These are phyloP conservation scores for Heliocybe sulcata DNA, from an alignment of 1,284 basidiomycete species.

Conservation along the genomic window DNA sequence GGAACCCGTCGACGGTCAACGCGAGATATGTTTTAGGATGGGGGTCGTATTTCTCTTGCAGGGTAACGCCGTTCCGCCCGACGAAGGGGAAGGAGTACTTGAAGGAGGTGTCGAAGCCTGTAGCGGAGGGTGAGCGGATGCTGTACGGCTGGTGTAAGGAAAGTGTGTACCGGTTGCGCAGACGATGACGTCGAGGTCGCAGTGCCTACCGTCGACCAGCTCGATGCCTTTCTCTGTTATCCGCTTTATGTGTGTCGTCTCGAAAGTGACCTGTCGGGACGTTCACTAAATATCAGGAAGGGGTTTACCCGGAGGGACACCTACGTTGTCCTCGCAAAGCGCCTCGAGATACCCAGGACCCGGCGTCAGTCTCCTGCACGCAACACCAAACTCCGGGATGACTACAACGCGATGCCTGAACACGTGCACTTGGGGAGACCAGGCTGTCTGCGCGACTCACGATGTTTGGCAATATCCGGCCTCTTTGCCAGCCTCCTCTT, in stretches of 20 bases:
- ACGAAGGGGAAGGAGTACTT: conserved; percentile 43
- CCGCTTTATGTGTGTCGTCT: conserved; percentile 38
- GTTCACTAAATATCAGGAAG: background rate
- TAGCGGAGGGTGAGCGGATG: background rate
- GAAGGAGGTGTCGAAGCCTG: conserved; percentile 47
- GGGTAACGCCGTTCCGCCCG: conserved; percentile 38
- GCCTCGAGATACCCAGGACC: conserved; percentile 63
- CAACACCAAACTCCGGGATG: conserved; percentile 49
- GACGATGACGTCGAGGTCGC: conserved; percentile 51
- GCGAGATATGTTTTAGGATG: conserved; percentile 50
- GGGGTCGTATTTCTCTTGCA: conserved; percentile 42
- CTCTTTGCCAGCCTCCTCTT: conserved; percentile 40
- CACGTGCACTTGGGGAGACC: too few relatives aligned
- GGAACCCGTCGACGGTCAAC: conserved; percentile 50
- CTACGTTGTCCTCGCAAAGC: conserved; percentile 49
- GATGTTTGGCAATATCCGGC: conserved; percentile 50
- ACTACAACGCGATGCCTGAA: conserved; percentile 29
- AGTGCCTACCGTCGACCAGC: conserved; percentile 41
- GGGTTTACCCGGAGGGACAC: conserved; percentile 7
- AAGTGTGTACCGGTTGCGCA: conserved; percentile 35
- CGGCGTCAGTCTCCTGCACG: conserved; percentile 53
- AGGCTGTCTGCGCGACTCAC: conserved; percentile 28
- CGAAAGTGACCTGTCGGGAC: conserved; percentile 42
- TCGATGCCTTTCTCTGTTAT: conserved; percentile 49
- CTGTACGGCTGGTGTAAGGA: background rate